Conservation (phyloP, 805 yeast genomes). For the Nematodospora valgi region DNA sequence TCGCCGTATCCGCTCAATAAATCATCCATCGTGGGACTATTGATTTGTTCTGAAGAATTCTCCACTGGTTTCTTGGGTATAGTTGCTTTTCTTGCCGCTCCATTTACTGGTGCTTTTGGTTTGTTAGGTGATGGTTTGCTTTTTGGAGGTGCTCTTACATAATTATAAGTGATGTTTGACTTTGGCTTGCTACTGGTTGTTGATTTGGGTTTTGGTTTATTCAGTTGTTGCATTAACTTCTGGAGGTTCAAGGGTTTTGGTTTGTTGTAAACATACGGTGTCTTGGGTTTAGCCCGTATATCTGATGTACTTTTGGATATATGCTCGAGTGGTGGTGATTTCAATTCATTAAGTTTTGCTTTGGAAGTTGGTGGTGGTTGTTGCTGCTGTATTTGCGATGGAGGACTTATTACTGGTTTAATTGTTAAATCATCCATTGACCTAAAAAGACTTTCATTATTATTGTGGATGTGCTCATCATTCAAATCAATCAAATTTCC, state of each 20-base stretch:
- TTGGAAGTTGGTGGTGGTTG: not conserved
- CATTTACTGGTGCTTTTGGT: slow-evolving; percentile 7
- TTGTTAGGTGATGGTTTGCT: slow-evolving; percentile 11
- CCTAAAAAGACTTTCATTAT: slow-evolving; percentile 3
- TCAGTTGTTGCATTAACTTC: slow-evolving; percentile 24
- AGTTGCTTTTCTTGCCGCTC: slow-evolving; percentile 3
- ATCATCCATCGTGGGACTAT: slow-evolving; percentile 26
- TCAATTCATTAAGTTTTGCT: slow-evolving; percentile 1
- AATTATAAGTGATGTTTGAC: slow-evolving; percentile 31
- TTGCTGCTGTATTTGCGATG: not conserved
- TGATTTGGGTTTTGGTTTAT: slow-evolving; percentile 3
- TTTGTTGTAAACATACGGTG: slow-evolving; percentile 29
- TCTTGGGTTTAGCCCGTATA: slow-evolving; percentile 10
- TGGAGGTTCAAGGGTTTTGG: slow-evolving; percentile 38
- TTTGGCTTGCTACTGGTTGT: slow-evolving; percentile 7
- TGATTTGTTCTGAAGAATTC: slow-evolving; percentile 6
- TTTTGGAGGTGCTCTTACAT: slow-evolving; percentile 14
- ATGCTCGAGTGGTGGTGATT: slow-evolving; percentile 1
- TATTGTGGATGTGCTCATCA: slow-evolving; percentile 2
- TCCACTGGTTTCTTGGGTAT: slow-evolving; percentile 2
- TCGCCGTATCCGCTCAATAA: slow-evolving; percentile 19
- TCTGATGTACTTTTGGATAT: slow-evolving; percentile 24
- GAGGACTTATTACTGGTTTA: slow-evolving; percentile 7
- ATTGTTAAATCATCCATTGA: slow-evolving; percentile 13
- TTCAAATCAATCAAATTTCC: slow-evolving; percentile 8